phyloP scores from a whole-genome alignment of 2,329 filamentous ascomycete species.

The Xylariaceae sp. region DNA sequence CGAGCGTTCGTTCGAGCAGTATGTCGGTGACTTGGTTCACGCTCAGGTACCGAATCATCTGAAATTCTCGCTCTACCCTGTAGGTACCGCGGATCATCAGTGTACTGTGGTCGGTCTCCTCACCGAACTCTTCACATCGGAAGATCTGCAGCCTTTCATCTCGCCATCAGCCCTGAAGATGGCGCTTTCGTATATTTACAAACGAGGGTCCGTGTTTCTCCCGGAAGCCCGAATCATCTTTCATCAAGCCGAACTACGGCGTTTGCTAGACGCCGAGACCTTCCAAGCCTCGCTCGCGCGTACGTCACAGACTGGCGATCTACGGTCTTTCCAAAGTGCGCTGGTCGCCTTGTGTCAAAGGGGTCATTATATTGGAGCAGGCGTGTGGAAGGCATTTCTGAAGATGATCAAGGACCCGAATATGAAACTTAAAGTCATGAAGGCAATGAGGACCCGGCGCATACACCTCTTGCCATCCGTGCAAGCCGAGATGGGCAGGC shows the following conservation, averaged over 20 bases:
- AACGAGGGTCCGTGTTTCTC: constrained; percentile 19
- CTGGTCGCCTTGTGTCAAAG: constrained; percentile 26
- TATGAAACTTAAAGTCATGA: constrained; percentile 41
- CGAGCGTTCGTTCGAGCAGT: constrained; percentile 24
- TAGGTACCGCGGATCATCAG: constrained; percentile 20
- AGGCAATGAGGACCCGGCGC: constrained; percentile 26
- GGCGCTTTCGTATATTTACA: constrained; percentile 23
- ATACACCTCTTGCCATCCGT: constrained; percentile 19
- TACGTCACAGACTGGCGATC: constrained; percentile 22
- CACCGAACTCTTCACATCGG: constrained; percentile 21
- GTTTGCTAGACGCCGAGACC: constrained; percentile 24
- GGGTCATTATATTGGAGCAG: constrained; percentile 19
- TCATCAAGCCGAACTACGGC: constrained; percentile 17
- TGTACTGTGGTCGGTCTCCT: constrained; percentile 25
- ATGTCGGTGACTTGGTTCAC: constrained; percentile 25
- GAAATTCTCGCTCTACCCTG: constrained; percentile 23
- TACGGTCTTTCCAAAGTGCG: constrained; percentile 24
- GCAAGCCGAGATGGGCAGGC: constrained; percentile 20
- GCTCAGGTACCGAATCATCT: constrained; percentile 23
- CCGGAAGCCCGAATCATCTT: constrained; percentile 21
- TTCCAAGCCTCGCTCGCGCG: constrained; percentile 24
- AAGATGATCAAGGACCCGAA: constrained; percentile 38
- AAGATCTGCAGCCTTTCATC: constrained; percentile 15
- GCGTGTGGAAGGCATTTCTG: constrained; percentile 26
- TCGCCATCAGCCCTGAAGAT: constrained; percentile 27